Conservation (phyloP, 768 basidiomycete species). For the Postia placenta region DNA sequence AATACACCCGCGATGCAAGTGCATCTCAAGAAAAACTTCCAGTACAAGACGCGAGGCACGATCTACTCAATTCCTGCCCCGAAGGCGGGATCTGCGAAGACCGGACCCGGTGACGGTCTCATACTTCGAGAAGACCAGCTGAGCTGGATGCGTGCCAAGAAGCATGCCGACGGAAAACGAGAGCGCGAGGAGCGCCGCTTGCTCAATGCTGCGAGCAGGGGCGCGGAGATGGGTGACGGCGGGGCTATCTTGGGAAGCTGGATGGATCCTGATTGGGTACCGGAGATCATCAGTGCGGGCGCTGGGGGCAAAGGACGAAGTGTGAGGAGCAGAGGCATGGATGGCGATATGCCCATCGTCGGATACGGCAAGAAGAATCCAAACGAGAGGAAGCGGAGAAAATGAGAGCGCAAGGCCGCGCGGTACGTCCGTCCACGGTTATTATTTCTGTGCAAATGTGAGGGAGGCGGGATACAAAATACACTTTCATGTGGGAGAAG, state of each 20-base stretch:
- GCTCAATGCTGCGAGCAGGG: conserved; percentile 46
- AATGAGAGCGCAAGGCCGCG: conserved; percentile 22
- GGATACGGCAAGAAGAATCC: conserved; percentile 89
- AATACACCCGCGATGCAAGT: conserved; percentile 71
- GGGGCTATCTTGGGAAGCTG: conserved; percentile 64
- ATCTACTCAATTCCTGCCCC: conserved; percentile 90
- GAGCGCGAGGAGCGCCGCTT: conserved; percentile 76
- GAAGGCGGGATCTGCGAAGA: conserved; percentile 83
- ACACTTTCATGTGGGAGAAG: neutral
- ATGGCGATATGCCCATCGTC: conserved; percentile 73
- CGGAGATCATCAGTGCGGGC: conserved; percentile 66
- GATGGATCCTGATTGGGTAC: conserved; percentile 96
- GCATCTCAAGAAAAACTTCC: conserved; percentile 94
- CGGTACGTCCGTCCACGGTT: neutral
- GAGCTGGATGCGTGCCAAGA: conserved; percentile 81
- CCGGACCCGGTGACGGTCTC: conserved; percentile 72
- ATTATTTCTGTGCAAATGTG: neutral
- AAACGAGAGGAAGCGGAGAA: conserved; percentile 69
- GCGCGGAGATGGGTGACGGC: conserved; percentile 41
- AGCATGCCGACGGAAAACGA: conserved; percentile 64
- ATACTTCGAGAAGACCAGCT: conserved; percentile 91
- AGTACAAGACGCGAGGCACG: conserved; percentile 87
- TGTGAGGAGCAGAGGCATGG: conserved; percentile 41
- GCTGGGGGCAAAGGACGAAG: conserved; percentile 67
- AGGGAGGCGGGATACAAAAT: neutral